Evolutionary conservation across 306 rosid species (phyloP).

Genomic region (Begonia loranthoides): DNA sequence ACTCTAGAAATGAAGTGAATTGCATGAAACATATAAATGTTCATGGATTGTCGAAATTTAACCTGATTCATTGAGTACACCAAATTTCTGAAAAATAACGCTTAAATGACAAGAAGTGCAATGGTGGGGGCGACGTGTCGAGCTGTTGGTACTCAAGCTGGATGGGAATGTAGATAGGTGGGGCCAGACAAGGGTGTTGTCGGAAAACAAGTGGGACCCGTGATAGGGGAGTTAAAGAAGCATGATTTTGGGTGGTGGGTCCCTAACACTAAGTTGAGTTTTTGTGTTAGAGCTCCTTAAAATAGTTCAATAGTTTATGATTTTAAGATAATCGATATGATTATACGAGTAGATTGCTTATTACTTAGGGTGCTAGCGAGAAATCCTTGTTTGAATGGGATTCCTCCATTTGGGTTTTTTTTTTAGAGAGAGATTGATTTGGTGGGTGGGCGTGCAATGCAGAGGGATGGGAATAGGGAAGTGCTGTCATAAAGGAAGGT

Average conservation of each 20-base stretch:
- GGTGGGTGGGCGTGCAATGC: conserved; percentile 97
- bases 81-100: conserved; percentile 5
- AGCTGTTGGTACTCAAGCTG: conserved; percentile 55
- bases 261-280: no score
- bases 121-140: conserved; percentile 56
- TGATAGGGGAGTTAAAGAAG: conserved; percentile 15
- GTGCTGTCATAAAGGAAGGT: no score
- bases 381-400: not conserved
- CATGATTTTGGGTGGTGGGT: conserved; percentile 7
- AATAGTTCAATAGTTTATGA: no score
- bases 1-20: no score
- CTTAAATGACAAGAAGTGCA: conserved; percentile 13
- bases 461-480: conserved; percentile 34
- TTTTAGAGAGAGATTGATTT: conserved; percentile 12
- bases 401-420: conserved; percentile 20
- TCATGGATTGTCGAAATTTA: no score
- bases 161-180: conserved; percentile 36
- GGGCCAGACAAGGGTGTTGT: conserved; percentile 60
- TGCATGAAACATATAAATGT: no score
- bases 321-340: no score
- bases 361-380: no score
- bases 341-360: no score
- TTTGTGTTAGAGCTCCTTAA: no score
- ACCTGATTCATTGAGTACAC: no score
- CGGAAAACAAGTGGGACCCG: conserved; percentile 68